A percentile compares a stretch with the other conserved stretches of the same genome.
Conservation (phyloP, 2,329 filamentous ascomycete genomes). For the Trichophyton verrucosum region DNA sequence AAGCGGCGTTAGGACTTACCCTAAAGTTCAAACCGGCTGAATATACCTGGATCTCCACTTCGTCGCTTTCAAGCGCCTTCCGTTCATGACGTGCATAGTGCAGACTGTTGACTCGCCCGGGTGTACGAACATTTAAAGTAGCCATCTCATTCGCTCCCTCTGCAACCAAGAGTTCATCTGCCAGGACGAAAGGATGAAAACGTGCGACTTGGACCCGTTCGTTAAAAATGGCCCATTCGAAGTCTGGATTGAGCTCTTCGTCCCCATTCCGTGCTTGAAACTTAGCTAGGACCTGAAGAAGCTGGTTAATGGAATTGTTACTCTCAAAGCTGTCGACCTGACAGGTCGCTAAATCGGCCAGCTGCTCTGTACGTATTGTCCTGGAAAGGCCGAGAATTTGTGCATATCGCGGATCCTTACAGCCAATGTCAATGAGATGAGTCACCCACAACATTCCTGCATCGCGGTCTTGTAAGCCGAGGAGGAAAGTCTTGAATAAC, state of each 20-base stretch:
- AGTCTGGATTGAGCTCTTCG: background rate
- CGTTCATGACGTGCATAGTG: too few relatives aligned
- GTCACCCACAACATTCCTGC: conserved; percentile 11
- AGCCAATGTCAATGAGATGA: background rate
- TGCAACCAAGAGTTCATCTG: background rate
- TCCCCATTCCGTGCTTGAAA: background rate
- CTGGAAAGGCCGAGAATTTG: conserved; percentile 3
- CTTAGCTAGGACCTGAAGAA: background rate
- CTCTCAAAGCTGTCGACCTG: conserved; percentile 2
- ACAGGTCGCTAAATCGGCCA: conserved; percentile 5
- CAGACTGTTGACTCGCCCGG: too few relatives aligned
- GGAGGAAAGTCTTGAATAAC: background rate
- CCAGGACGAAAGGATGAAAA: background rate
- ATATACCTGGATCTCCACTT: too few relatives aligned
- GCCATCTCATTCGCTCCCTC: too few relatives aligned
- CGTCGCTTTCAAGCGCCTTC: too few relatives aligned
- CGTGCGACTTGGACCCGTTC: background rate
- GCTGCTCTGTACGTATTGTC: conserved; percentile 3
- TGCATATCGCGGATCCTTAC: conserved; percentile 5
- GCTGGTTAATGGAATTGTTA: background rate
- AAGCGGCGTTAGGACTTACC: too few relatives aligned
- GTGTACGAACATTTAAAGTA: too few relatives aligned
- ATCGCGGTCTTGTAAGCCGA: background rate
- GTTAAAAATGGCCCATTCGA: conserved; percentile 5
- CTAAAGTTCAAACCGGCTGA: too few relatives aligned